Conservation (phyloP, 352 stramenopile genomes). For the Pythium chondricola region DNA sequence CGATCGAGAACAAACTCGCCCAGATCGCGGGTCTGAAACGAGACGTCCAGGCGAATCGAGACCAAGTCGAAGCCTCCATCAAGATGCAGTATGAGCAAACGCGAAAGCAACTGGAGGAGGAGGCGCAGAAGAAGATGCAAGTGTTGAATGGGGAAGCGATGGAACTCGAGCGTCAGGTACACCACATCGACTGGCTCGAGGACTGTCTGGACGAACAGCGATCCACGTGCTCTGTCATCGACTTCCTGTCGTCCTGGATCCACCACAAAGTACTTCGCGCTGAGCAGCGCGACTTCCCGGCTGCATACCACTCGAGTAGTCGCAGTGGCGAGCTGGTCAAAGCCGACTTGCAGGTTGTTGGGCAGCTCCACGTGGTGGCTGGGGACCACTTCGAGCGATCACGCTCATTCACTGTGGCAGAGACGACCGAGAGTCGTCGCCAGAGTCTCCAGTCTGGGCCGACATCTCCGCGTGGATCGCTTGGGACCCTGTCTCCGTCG, state of each 20-base stretch:
- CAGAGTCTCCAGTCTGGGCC: not conserved
- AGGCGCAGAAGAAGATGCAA: conserved; percentile 35
- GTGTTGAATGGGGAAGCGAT: conserved; percentile 50
- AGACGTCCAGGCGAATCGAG: conserved; percentile 32
- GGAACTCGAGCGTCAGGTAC: conserved; percentile 52
- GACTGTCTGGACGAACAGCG: conserved; percentile 49
- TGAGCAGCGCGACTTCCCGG: conserved; percentile 63
- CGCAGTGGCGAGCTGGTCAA: conserved; percentile 43
- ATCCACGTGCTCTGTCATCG: conserved; percentile 29
- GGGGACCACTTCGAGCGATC: conserved; percentile 9
- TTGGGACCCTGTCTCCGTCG: too few relatives aligned
- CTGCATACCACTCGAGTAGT: conserved; percentile 14
- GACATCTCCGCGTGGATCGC: conserved; percentile 1
- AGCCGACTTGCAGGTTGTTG: conserved; percentile 53
- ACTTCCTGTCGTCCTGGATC: conserved; percentile 63
- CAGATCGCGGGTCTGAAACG: conserved; percentile 29
- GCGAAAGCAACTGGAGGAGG: conserved; percentile 35
- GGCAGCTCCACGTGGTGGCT: conserved; percentile 38
- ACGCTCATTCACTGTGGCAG: conserved; percentile 8
- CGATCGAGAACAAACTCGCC: conserved; percentile 55
- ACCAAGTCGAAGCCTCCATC: conserved; percentile 41
- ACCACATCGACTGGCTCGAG: conserved; percentile 75
- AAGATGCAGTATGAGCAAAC: conserved; percentile 42
- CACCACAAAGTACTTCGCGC: conserved; percentile 59
- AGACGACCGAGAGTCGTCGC: not conserved